Evolutionary conservation across 2,329 filamentous ascomycete genomes (phyloP).

Genomic region (Geosmithia flava): DNA sequence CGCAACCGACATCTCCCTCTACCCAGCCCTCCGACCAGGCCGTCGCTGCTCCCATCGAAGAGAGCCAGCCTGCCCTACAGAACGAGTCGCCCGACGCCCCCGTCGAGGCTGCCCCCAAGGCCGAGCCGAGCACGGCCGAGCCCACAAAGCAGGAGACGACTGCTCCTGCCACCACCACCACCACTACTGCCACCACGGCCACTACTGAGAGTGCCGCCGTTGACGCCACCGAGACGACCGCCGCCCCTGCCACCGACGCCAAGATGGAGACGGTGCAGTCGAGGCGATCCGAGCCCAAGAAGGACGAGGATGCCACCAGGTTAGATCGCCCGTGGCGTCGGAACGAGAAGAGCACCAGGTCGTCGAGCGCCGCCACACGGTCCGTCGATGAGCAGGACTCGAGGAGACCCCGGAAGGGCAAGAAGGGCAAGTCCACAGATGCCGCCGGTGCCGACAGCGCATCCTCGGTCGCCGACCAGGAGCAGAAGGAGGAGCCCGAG

Average conservation of each 20-base stretch:
- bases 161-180: conserved; percentile 1
- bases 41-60: background rate
- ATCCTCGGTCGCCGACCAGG: conserved; percentile 42
- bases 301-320: conserved; percentile 23
- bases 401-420: conserved; percentile 40
- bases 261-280: conserved; percentile 20
- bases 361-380: conserved; percentile 51
- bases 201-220: conserved; percentile 9
- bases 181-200: background rate
- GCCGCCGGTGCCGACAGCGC: conserved; percentile 35
- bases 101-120: conserved; percentile 12
- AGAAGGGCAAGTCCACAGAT: conserved; percentile 40
- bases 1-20: conserved; percentile 24
- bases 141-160: conserved; percentile 9
- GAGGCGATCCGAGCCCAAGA: conserved; percentile 17
- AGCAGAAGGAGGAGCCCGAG: conserved; percentile 28
- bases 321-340: conserved; percentile 27
- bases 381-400: conserved; percentile 47
- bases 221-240: conserved; percentile 13
- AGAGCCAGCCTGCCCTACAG: background rate
- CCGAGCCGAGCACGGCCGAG: conserved; percentile 7
- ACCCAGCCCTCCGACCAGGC: conserved; percentile 4
- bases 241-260: conserved; percentile 23
- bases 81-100: conserved; percentile 9
- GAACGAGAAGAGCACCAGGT: conserved; percentile 38